Evolutionary conservation across 352 stramenopile genomes (phyloP), one percentile per base, ranked within the genome.

Genomic region (Phytopythium sindhum): DNA sequence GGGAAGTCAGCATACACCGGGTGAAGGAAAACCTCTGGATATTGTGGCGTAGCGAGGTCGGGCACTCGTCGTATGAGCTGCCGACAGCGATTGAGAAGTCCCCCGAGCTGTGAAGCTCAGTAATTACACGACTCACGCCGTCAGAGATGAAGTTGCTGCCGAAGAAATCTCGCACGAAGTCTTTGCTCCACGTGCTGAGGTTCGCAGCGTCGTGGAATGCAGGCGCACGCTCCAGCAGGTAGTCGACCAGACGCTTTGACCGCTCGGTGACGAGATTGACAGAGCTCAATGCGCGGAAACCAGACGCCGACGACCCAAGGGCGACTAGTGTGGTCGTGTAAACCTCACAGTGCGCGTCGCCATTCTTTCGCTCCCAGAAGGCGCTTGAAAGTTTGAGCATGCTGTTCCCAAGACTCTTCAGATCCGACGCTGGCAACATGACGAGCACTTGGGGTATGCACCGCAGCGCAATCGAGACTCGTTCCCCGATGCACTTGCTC

Each of bases 1-100:
- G 72, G 21, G 77, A 75, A 31, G 63, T 69, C 19, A 86, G 59
- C 28, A 68, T 78, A 29, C 74, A 81, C 17, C 57, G 70, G 12
- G 80, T 24, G 24, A 80, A 67, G 31, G 70, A 54, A 21, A 81
- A 61, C 2, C 47, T 33, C 39, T 29, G 31, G n/a, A 66, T 65
- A 28, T 57, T 23, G 21, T 50, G 21, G 1, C 19, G 50, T 15
- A 71, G 28, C 54, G 68, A 23, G 1, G 50, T 9, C 15, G 75
- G 65, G 8, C 62, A 81, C 66, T 83, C 74, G 39, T 81, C 70
- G 29, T 61, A 61, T 1, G 70, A 64, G n/a, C 74, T 81, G 60
- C 78, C 79, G 17, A 86, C 12, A 48, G 72, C 67, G 35, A 78
- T 19, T 17, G 31, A 42, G 29, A 45, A 58, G 23, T 58, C 52